Evolutionary conservation across 108 stramenopile species (phyloP), one percentile per base, ranked within the genome.

Genomic region (Phaeodactylum tricornutum): DNA sequence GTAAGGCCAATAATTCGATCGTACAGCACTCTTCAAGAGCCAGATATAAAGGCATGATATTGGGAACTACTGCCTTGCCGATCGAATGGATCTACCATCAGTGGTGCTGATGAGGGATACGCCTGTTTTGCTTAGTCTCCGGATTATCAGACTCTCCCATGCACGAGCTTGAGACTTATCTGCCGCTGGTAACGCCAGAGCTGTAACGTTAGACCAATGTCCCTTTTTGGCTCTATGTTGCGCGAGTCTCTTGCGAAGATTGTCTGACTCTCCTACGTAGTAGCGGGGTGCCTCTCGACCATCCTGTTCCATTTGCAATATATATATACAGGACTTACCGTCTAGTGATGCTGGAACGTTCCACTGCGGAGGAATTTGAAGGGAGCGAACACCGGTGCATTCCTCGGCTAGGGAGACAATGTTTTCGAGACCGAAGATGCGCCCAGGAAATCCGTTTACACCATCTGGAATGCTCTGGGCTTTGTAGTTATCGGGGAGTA

Each of bases 201-300:
- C 74, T 25, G 20, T 42, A 9, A 56, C 32, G 4, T 48, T 45
- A 3, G 54, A 42, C 79, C 77, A 86, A 1, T 51, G 57, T 16
- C 33, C 41, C 2, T 77, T 74, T 55, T 79, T 83, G 5, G 46
- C 46, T 17, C 89, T 74, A 60, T 94, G 88, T 27, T 70, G 64
- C 19, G 55, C 20, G 7, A 94, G 46, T 14, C 93, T 67, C 47
- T 67, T 51, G 6, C 53, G 33, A 8, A 94, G 50, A 26, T 64
- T 61, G 35, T 94, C 93, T 20, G 87, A 87, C 57, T 91, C 88
- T 7, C 93, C 93, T 22, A 94, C 93, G 43, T 94, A 94, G 57
- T 72, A 85, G 37, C 53, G 40, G 35, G 60, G 45, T 14, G 27
- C 57, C 6, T 19, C 28, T 0, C 16, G 14, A 11, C 16, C 30